These are phyloP conservation scores for Artemisia argyi DNA, from an alignment of 129 eudicot genomes.

Conservation along the genomic window DNA sequence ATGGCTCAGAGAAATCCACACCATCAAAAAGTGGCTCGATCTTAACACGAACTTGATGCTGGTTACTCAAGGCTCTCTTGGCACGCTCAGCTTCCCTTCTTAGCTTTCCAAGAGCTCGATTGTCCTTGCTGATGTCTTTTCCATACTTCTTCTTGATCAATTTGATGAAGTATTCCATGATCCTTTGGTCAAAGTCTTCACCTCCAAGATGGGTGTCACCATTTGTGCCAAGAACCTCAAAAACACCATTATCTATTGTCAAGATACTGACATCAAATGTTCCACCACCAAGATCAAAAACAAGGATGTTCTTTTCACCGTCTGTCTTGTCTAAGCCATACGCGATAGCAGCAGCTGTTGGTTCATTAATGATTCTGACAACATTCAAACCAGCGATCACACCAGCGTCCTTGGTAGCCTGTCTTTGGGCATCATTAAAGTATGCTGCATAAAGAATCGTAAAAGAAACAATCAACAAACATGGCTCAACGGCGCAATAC, in stretches of 20 bases:
- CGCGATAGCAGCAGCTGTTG: slow-evolving; percentile 92
- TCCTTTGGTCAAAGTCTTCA: slow-evolving; percentile 78
- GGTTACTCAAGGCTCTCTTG: slow-evolving; percentile 86
- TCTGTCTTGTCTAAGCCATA: slow-evolving; percentile 84
- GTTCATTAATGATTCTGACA: slow-evolving; percentile 82
- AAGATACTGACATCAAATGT: slow-evolving; percentile 89
- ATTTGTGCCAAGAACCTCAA: slow-evolving; percentile 92
- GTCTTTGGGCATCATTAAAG: slow-evolving; percentile 88
- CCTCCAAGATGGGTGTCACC: slow-evolving; percentile 98
- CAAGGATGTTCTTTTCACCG: slow-evolving; percentile 88
- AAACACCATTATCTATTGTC: slow-evolving; percentile 81
- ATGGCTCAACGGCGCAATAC: too few species aligned
- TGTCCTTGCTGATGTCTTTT: slow-evolving; percentile 84
- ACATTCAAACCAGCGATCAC: slow-evolving; percentile 82
- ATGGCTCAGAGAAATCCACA: slow-evolving; percentile 78
- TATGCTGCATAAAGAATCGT: slow-evolving; percentile 50
- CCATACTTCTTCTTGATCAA: slow-evolving; percentile 69
- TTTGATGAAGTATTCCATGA: slow-evolving; percentile 70
- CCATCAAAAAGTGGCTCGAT: slow-evolving; percentile 86
- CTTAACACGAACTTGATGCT: slow-evolving; percentile 81
- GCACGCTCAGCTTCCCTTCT: slow-evolving; percentile 84
- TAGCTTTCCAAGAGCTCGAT: slow-evolving; percentile 80
- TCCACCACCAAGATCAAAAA: slow-evolving; percentile 94
- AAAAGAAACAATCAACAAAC: too few species aligned
- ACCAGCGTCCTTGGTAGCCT: slow-evolving; percentile 92